Conservation (phyloP, 768 basidiomycete genomes). For the Hypholoma fasciculare region DNA sequence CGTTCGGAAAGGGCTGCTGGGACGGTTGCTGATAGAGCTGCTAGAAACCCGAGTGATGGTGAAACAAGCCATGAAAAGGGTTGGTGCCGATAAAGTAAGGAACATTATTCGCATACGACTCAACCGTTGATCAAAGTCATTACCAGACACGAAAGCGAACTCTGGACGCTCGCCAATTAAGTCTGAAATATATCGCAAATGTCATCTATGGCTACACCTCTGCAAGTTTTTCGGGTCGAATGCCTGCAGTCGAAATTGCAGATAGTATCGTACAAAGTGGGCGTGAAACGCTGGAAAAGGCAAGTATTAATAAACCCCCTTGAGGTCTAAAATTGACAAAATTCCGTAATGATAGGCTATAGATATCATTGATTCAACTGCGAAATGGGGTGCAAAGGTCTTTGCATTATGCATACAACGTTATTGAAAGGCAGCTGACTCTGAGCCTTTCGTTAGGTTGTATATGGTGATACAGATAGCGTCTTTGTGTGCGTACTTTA, state of each 20-base stretch:
- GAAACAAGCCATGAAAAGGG: conserved; percentile 91
- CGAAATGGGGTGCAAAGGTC: conserved; percentile 83
- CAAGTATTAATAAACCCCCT: conserved; percentile 22
- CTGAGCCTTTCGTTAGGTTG: conserved; percentile 47
- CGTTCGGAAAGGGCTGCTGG: conserved; percentile 82
- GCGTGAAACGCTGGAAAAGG: conserved; percentile 93
- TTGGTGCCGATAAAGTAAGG: conserved; percentile 70
- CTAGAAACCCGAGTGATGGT: conserved; percentile 98
- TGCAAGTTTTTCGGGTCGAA: conserved; percentile 92
- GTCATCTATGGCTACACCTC: conserved; percentile 96
- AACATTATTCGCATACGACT: not conserved
- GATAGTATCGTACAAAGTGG: conserved; percentile 98
- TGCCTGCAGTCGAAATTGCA: conserved; percentile 98
- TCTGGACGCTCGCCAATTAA: conserved; percentile 88
- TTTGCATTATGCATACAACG: conserved; percentile 27
- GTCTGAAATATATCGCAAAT: conserved; percentile 92
- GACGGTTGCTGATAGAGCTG: conserved; percentile 90
- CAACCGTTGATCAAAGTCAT: not conserved
- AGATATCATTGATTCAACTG: conserved; percentile 67
- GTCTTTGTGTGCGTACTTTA: conserved; percentile 64
- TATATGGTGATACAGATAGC: conserved; percentile 98
- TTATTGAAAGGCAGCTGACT: not conserved
- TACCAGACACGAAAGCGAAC: conserved; percentile 69
- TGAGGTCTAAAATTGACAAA: not conserved
- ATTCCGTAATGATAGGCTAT: conserved; percentile 61